phyloP scores from a whole-genome alignment of 768 basidiomycete genomes.

The Nidularia sp. region DNA sequence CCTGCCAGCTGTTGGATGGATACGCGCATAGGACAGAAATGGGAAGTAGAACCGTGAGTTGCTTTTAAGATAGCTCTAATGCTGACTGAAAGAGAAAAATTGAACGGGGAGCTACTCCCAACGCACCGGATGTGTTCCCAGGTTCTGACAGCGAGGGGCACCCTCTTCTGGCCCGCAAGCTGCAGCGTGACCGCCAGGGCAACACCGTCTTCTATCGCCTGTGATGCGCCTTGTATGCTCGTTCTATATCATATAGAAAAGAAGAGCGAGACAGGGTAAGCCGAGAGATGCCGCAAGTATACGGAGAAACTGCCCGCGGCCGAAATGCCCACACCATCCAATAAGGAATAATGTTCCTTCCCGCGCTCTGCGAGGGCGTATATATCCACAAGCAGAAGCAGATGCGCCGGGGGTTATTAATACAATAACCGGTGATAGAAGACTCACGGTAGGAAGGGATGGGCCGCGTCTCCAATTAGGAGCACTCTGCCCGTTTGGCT shows the following conservation, averaged over 20 bases:
- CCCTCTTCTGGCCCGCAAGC: conserved; percentile 7
- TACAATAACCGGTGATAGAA: background rate
- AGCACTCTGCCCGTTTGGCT: conserved; percentile 2
- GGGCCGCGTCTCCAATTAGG: conserved; percentile 3
- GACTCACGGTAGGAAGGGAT: conserved; percentile 5
- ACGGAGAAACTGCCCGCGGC: background rate
- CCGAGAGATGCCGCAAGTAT: background rate
- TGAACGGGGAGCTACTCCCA: background rate
- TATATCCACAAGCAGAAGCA: too few species aligned
- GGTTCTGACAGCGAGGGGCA: conserved; percentile 6
- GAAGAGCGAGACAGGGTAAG: background rate
- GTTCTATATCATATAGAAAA: background rate
- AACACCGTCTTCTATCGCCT: conserved; percentile 2
- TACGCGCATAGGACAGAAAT: background rate
- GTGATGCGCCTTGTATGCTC: conserved; percentile 5
- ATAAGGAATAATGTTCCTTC: background rate
- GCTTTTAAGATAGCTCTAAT: background rate
- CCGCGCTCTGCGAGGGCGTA: background rate
- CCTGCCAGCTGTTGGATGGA: background rate
- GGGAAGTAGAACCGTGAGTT: background rate
- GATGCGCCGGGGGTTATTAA: too few species aligned
- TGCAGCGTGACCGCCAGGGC: background rate
- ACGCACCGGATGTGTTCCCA: conserved; percentile 7
- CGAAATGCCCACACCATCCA: background rate
- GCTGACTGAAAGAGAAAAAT: background rate